Evolutionary conservation across 495 filamentous ascomycete genomes (phyloP), one percentile per base, ranked within the genome.

Genomic region (Penicillium arizonense): DNA sequence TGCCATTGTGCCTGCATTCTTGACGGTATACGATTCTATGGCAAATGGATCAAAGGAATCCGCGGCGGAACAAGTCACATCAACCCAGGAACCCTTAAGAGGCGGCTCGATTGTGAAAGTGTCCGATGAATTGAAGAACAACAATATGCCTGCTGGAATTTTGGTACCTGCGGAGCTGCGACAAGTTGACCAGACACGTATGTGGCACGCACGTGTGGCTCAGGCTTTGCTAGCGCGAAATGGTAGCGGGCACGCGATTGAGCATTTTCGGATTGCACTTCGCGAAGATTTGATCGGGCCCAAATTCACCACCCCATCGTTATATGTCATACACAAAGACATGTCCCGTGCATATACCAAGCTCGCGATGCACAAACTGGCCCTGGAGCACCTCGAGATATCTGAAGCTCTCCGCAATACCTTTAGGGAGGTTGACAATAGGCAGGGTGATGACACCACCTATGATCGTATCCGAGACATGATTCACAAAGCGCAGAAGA

Each of bases 201-300:
- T 46, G 8, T 53, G 50, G 50, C 40, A 53, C 37, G 39, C 41
- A 9, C 30, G 50, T n/a, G 30, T 53, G 28, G 50, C 24, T 11
- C 50, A 53, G 33, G 50, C 41, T 9, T 30, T 46, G 2, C 50
- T 53, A 10, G 12, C 16, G 42, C 39, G 45, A 9, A 2, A n/a
- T 13, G 4, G 38, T 8, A 6, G n/a, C 41, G 16, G 13, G 36
- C 30, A 45, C 2, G 30, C 41, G 16, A 11, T 5, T 24, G 18
- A 43, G 20, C 13, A 24, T 11, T 43, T 43, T n/a, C 40, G 24
- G 21, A 43, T 26, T 24, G 3, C n/a, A n/a, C n/a, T n/a, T n/a
- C n/a, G n/a, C n/a, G n/a, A n/a, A n/a, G n/a, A n/a, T n/a, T n/a
- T n/a, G n/a, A n/a, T n/a, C n/a, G n/a, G n/a, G n/a, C n/a, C n/a